Conservation (phyloP, 768 basidiomycete genomes). For the Kockovaella imperatae region DNA sequence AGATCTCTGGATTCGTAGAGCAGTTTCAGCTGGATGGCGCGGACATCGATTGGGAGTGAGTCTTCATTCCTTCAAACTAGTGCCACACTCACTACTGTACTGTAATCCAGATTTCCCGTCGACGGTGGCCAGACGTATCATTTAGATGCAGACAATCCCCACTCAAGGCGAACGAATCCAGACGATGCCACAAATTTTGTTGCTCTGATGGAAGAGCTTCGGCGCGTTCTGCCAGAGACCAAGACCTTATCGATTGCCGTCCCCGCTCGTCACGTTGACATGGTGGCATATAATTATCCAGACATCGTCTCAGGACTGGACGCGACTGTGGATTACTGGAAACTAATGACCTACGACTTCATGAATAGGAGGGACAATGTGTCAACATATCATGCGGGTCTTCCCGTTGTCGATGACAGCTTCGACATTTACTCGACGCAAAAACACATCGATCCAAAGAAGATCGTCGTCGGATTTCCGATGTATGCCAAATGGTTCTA, state of each 20-base stretch:
- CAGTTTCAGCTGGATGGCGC: conserved; percentile 4
- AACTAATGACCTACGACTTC: conserved; percentile 32
- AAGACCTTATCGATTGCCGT: conserved; percentile 16
- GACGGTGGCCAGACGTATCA: conserved; percentile 8
- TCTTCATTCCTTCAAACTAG: not conserved
- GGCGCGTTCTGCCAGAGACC: not conserved
- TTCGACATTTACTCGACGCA: conserved; percentile 9
- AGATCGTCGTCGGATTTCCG: conserved; percentile 25
- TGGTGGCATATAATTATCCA: conserved; percentile 15
- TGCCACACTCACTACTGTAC: not conserved
- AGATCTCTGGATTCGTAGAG: not conserved
- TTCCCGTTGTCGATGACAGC: conserved; percentile 12
- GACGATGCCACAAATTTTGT: conserved; percentile 10
- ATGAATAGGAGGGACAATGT: conserved; percentile 16
- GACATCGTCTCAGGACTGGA: conserved; percentile 14
- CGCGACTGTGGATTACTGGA: conserved; percentile 23
- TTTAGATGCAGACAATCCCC: not conserved
- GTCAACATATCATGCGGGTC: conserved; percentile 20
- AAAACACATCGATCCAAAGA: conserved; percentile 10
- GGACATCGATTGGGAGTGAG: conserved; percentile 20
- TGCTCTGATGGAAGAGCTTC: conserved; percentile 4
- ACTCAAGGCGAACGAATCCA: not conserved
- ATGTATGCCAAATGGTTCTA: conserved; percentile 32
- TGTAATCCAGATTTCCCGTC: conserved; percentile 12
- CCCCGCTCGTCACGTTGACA: conserved; percentile 9